These are phyloP conservation scores for Oemleria cerasiformis DNA, from an alignment of 306 rosid species.

Conservation along the genomic window DNA sequence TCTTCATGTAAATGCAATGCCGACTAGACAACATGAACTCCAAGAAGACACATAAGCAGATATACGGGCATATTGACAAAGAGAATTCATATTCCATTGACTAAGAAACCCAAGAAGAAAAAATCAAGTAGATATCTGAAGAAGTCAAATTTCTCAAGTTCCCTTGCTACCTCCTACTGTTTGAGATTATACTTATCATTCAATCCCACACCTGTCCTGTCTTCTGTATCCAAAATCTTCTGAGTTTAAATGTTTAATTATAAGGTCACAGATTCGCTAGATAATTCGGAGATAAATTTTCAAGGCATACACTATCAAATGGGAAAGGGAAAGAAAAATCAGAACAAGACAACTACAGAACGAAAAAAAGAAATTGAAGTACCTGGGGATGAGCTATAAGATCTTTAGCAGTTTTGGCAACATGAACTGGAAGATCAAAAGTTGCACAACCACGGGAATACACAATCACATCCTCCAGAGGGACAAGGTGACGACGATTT, in stretches of 20 bases:
- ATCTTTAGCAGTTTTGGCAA: conserved; percentile 56
- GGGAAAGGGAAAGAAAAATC: neutral
- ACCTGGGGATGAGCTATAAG: conserved; percentile 89
- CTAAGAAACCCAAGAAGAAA: neutral
- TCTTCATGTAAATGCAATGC: neutral
- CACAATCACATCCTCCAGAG: conserved; percentile 77
- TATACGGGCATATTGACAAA: neutral
- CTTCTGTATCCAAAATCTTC: neutral
- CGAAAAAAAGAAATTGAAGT: conserved; percentile 4
- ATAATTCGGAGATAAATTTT: neutral
- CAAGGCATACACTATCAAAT: neutral
- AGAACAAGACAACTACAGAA: neutral
- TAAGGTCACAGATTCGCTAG: neutral
- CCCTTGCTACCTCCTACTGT: neutral
- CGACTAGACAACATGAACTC: neutral
- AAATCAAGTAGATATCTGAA: neutral
- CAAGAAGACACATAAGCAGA: neutral
- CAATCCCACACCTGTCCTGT: neutral
- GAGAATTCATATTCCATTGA: neutral
- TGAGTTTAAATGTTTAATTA: neutral
- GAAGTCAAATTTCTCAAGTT: neutral
- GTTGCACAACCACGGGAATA: conserved; percentile 85
- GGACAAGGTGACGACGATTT: conserved; percentile 61
- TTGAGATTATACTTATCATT: neutral
- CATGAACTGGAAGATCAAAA: conserved; percentile 62